Evolutionary conservation across 2,329 filamentous ascomycete species (phyloP).

Genomic region (Claviceps cyperi): DNA sequence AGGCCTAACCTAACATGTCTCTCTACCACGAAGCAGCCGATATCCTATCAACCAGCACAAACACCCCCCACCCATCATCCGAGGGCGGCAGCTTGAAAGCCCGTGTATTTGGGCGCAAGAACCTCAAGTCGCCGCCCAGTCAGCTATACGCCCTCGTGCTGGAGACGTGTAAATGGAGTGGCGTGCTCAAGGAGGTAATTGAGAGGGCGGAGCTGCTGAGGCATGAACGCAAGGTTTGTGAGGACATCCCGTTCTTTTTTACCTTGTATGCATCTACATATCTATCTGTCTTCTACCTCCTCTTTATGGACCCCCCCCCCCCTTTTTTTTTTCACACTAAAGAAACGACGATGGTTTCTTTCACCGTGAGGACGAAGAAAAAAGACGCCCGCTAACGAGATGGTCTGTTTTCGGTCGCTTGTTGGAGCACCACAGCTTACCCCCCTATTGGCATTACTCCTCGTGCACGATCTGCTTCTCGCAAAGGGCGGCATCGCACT

Average conservation of each 20-base stretch:
- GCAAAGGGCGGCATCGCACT: slow-evolving; percentile 72
- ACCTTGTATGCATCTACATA: too few species aligned
- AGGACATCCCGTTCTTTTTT: background rate
- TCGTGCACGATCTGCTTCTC: slow-evolving; percentile 76
- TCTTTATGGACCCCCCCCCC: too few species aligned
- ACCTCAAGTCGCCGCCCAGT: slow-evolving; percentile 60
- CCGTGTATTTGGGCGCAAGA: slow-evolving; percentile 61
- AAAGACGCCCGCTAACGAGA: slow-evolving; percentile 1
- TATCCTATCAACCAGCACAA: slow-evolving; percentile 42
- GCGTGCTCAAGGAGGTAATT: slow-evolving; percentile 75
- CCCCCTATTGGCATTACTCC: slow-evolving; percentile 62
- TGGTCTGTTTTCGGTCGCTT: background rate
- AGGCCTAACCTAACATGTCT: slow-evolving; percentile 46
- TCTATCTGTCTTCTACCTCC: too few species aligned
- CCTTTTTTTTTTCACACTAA: background rate
- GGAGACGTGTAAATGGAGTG: slow-evolving; percentile 84
- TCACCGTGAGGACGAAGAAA: background rate
- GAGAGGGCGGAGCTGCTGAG: slow-evolving; percentile 62
- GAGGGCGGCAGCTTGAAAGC: slow-evolving; percentile 74
- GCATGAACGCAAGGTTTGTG: slow-evolving; percentile 67
- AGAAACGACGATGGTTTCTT: background rate
- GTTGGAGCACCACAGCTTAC: slow-evolving; percentile 43
- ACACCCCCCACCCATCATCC: slow-evolving; percentile 13
- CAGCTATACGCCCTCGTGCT: slow-evolving; percentile 79
- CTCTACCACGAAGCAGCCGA: slow-evolving; percentile 85